phyloP scores from a whole-genome alignment of 108 stramenopile genomes.

The Parmales sp. region DNA sequence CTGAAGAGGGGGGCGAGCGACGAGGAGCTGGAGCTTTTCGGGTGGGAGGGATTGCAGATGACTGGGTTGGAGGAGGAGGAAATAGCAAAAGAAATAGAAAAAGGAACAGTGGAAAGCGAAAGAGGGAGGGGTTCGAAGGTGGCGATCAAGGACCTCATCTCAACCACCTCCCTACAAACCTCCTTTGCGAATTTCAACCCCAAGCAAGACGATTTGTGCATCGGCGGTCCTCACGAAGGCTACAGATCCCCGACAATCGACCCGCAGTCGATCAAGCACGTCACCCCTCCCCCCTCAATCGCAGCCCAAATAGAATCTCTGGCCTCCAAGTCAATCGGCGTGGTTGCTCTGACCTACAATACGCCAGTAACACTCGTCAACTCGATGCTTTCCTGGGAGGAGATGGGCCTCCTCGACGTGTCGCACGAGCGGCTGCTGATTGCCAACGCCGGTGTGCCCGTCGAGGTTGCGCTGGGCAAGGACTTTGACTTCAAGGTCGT shows the following conservation, averaged over 20 bases:
- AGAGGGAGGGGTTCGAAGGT: too few species aligned
- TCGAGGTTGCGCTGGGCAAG: background rate
- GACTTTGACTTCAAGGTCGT: background rate
- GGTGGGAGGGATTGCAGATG: background rate
- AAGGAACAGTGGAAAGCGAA: too few species aligned
- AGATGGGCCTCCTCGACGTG: background rate
- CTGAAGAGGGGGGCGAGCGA: constrained; percentile 11
- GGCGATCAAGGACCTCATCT: too few species aligned
- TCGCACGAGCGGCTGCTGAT: background rate
- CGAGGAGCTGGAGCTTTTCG: background rate
- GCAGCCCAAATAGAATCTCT: too few species aligned
- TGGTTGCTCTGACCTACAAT: background rate
- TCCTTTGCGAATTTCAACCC: too few species aligned
- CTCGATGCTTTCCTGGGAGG: background rate
- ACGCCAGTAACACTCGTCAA: background rate
- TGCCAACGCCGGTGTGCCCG: background rate
- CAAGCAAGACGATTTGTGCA: too few species aligned
- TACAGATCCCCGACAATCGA: too few species aligned
- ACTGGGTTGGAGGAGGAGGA: background rate
- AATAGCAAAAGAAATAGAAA: too few species aligned
- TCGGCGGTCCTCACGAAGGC: too few species aligned
- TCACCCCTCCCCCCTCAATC: too few species aligned
- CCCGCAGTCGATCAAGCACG: too few species aligned
- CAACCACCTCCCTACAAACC: too few species aligned
- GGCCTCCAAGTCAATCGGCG: background rate